Percentiles rank a stretch among this genome's conserved stretches.
phyloP scores from a whole-genome alignment of 805 yeast genomes.

The Jamesozyma lodderae region DNA sequence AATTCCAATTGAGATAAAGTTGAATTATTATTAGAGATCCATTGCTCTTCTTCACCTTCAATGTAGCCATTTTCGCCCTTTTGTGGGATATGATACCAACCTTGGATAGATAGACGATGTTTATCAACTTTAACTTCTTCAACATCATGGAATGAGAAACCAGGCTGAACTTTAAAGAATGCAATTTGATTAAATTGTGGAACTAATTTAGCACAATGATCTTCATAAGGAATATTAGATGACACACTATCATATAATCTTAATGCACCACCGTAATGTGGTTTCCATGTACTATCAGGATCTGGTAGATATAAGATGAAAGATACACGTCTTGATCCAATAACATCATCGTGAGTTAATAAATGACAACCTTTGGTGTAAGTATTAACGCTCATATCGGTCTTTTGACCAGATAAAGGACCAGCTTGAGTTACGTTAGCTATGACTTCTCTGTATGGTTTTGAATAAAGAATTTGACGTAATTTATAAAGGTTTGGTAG shows the following conservation, averaged over 20 bases:
- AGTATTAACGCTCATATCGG: slow-evolving; percentile 87
- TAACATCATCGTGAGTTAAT: slow-evolving; percentile 94
- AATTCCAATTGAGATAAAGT: slow-evolving; percentile 75
- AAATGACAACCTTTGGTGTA: slow-evolving; percentile 91
- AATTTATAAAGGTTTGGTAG: slow-evolving; percentile 70
- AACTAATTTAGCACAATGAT: slow-evolving; percentile 55
- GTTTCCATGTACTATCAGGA: slow-evolving; percentile 82
- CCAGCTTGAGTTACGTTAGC: slow-evolving; percentile 80
- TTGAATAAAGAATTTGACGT: slow-evolving; percentile 80
- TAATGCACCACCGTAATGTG: slow-evolving; percentile 88
- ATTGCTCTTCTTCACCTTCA: slow-evolving; percentile 67
- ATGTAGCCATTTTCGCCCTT: slow-evolving; percentile 78
- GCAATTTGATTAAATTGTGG: slow-evolving; percentile 97
- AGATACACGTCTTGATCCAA: slow-evolving; percentile 88
- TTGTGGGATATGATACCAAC: slow-evolving; percentile 99
- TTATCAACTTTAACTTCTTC: slow-evolving; percentile 92
- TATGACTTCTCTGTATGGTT: slow-evolving; percentile 71
- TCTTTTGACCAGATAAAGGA: slow-evolving; percentile 77
- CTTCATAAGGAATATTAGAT: slow-evolving; percentile 85
- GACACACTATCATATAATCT: slow-evolving; percentile 78
- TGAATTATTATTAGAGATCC: slow-evolving; percentile 54
- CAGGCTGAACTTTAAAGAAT: slow-evolving; percentile 92
- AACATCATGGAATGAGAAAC: slow-evolving; percentile 93
- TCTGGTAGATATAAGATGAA: slow-evolving; percentile 89
- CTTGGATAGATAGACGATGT: slow-evolving; percentile 87